These are phyloP conservation scores for Botrytis tulipae DNA, from an alignment of 2,329 filamentous ascomycete species.

Conservation along the genomic window DNA sequence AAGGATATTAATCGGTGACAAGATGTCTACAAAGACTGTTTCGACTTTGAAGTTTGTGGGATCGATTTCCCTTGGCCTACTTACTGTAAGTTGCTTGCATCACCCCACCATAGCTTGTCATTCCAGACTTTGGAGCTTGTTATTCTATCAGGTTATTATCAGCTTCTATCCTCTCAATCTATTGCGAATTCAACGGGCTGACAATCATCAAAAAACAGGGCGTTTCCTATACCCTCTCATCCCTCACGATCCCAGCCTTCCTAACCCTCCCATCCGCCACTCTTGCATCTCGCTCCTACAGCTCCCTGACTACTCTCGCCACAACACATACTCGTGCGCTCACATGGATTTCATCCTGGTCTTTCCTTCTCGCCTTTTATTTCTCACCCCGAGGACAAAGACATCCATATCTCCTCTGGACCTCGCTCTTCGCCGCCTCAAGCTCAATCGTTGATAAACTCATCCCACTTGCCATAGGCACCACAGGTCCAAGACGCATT, in stretches of 20 bases:
- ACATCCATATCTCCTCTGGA: slow-evolving; percentile 91
- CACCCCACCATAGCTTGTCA: slow-evolving; percentile 23
- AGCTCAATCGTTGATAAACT: slow-evolving; percentile 45
- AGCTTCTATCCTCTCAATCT: neutral
- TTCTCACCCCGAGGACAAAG: slow-evolving; percentile 71
- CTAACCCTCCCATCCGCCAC: slow-evolving; percentile 76
- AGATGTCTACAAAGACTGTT: slow-evolving; percentile 67
- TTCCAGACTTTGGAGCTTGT: neutral
- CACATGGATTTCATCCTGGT: slow-evolving; percentile 64
- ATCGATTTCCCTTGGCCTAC: slow-evolving; percentile 80
- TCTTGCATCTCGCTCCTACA: slow-evolving; percentile 67
- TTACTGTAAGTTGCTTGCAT: slow-evolving; percentile 66
- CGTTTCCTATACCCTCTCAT: slow-evolving; percentile 79
- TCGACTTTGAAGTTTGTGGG: slow-evolving; percentile 89
- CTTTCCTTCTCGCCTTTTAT: slow-evolving; percentile 74
- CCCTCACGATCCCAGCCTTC: slow-evolving; percentile 75
- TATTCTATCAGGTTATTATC: neutral
- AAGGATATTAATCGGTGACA: neutral
- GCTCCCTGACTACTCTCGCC: slow-evolving; percentile 62
- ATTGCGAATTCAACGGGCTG: neutral
- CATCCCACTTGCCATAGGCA: slow-evolving; percentile 23
- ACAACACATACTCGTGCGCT: slow-evolving; percentile 65
- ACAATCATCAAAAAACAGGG: slow-evolving; percentile 55
- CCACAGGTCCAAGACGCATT: slow-evolving; percentile 11
- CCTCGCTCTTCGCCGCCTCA: slow-evolving; percentile 62